phyloP scores from a whole-genome alignment of 2,329 filamentous ascomycete genomes.

The Alternaria gaisen region DNA sequence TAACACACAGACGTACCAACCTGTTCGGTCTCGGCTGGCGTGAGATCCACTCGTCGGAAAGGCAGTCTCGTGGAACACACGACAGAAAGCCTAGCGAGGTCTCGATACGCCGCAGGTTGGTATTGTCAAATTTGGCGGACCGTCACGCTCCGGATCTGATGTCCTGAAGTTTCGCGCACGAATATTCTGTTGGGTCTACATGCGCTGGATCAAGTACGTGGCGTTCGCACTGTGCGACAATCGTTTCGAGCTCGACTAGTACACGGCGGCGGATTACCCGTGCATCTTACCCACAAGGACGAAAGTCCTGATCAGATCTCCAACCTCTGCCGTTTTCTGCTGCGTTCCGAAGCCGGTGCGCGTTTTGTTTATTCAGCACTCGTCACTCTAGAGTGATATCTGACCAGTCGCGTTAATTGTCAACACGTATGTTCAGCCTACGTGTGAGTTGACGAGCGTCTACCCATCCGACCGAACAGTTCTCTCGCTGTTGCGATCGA shows the following conservation, averaged over 20 bases:
- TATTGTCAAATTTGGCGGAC: slow-evolving; percentile 42
- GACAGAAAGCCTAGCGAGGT: slow-evolving; percentile 62
- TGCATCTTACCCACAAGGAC: slow-evolving; percentile 58
- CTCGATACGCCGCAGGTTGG: slow-evolving; percentile 45
- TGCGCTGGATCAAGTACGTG: slow-evolving; percentile 40
- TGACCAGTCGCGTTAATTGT: slow-evolving; percentile 74
- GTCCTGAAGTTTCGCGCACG: slow-evolving; percentile 23
- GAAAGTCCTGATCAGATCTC: slow-evolving; percentile 51
- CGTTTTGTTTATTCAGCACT: slow-evolving; percentile 57
- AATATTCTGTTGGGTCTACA: slow-evolving; percentile 17
- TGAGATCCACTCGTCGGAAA: slow-evolving; percentile 67
- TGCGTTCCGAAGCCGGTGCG: slow-evolving; percentile 59
- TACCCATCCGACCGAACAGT: slow-evolving; percentile 50
- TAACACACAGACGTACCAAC: slow-evolving; percentile 57
- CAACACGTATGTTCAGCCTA: slow-evolving; percentile 63
- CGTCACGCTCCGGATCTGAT: slow-evolving; percentile 51
- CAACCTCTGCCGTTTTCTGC: slow-evolving; percentile 51
- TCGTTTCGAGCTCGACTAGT: slow-evolving; percentile 15
- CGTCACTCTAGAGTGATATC: slow-evolving; percentile 59
- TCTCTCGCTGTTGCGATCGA: slow-evolving; percentile 41
- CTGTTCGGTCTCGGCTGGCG: slow-evolving; percentile 40
- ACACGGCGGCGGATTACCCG: slow-evolving; percentile 55
- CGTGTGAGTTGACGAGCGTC: slow-evolving; percentile 66
- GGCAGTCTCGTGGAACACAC: slow-evolving; percentile 36
- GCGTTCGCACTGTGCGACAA: slow-evolving; percentile 31